Base-by-base conservation (phyloP, 306 rosid genomes). In the Quercus alba region DNA sequence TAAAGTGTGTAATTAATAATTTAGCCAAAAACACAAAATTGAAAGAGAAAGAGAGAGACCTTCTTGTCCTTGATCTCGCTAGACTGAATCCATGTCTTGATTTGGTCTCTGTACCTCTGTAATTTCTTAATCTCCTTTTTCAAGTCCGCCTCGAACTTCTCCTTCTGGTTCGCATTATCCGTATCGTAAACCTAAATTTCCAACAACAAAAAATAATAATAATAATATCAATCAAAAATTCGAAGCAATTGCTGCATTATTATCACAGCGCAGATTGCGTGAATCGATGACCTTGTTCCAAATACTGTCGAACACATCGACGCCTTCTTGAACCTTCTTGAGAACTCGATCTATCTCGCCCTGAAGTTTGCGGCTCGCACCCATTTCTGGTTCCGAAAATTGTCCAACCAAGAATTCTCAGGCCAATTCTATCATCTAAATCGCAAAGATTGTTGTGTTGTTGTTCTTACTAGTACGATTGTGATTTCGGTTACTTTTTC, bases 261-360 rank as follows among this genome's bases (percentile, higher is more conserved):
- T 49, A 49, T 11, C 54, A 49, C 15, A 49, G 54, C 14, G 54
- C 54, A 49, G 46, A 41, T 8, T 41, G 54, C 54, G 17, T 49
- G 54, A 44, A 41, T 73, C 55, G 70, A 77, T 33, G 33, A 94
- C 99, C 99, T 95, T 95, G 81, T 93, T 95, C 99, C 99, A 93
- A 73, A 95, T 95, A 78, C 95, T 90, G 74, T 91, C 99, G 83
- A 95, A 95, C 75, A 95, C 96, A 66, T 95, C 99, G 8, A 95
- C 98, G 56, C 99, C 98, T 89, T 95, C 99, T 38, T 95, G 99
- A 12, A 93, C 99, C 92, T 93, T 95, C 91, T 93, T 95, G 15
- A 95, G 94, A 86, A 95, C 99, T 4, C 99, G 94, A 90, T 95
- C 99, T 46, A 95, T 95, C 88, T 95, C 99, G 7, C 99, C 99